A percentile compares a stretch with the other conserved stretches of the same genome.
Conservation (phyloP, 352 stramenopile species). For the Phytophthora pinifolia region DNA sequence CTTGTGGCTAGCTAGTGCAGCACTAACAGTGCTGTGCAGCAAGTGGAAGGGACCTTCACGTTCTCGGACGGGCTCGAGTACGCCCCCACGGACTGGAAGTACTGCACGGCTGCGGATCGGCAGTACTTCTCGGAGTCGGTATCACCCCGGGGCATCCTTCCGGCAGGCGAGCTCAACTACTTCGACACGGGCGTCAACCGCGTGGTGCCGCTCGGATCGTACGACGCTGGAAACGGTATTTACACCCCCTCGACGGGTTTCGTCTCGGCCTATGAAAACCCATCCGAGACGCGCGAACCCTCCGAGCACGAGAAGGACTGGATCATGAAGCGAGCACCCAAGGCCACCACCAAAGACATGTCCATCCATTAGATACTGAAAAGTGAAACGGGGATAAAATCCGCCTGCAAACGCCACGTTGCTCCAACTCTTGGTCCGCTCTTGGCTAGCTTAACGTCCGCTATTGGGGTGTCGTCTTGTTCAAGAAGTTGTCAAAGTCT, state of each 20-base stretch:
- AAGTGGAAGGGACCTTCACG: constrained; percentile 75
- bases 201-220: constrained; percentile 67
- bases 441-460: not conserved
- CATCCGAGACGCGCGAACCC: constrained; percentile 49
- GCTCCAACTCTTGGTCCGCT: constrained; percentile 2
- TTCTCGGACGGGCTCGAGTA: constrained; percentile 81
- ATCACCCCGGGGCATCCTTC: constrained; percentile 48
- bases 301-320: constrained; percentile 57
- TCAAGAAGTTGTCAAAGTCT: constrained; percentile 60
- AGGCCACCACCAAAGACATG: constrained; percentile 77
- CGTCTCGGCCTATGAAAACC: constrained; percentile 54
- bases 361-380: constrained; percentile 50
- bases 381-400: too few species aligned
- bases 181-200: constrained; percentile 68
- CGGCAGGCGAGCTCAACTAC: constrained; percentile 67
- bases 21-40: constrained; percentile 23
- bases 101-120: constrained; percentile 62
- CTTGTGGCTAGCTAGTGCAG: too few species aligned
- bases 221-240: constrained; percentile 77
- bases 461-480: constrained; percentile 28
- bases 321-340: constrained; percentile 59
- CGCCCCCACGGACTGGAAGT: constrained; percentile 55
- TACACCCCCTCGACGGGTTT: constrained; percentile 61
- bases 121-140: constrained; percentile 73
- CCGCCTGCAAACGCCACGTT: not conserved